Evolutionary conservation across 176 grass and related monocot species (phyloP).

Genomic region (Zoysia pacifica): DNA sequence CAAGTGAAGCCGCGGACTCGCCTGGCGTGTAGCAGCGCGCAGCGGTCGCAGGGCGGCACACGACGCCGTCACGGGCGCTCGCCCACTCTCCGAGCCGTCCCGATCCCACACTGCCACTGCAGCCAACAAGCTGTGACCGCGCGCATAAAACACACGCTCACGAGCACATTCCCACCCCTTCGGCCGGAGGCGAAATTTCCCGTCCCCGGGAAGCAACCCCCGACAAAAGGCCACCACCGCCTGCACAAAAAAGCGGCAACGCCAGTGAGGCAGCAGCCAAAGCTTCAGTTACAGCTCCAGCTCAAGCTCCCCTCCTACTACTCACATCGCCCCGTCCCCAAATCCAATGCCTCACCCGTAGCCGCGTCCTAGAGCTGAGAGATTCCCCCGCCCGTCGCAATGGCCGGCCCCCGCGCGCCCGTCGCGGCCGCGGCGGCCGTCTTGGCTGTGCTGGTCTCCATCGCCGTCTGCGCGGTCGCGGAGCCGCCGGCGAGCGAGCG

Average conservation of each 20-base stretch:
- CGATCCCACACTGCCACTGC: too few relatives aligned
- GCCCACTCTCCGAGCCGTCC: neutral
- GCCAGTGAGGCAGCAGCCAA: neutral
- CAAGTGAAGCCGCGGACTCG: too few relatives aligned
- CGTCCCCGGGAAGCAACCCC: neutral
- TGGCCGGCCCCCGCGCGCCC: constrained; percentile 21
- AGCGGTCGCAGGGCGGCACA: constrained; percentile 1
- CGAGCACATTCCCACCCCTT: neutral
- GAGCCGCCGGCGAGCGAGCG: constrained; percentile 66
- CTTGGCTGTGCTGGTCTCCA: neutral
- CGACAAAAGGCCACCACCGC: neutral
- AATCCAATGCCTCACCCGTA: constrained; percentile 28
- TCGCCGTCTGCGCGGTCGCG: constrained; percentile 2
- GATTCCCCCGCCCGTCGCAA: neutral
- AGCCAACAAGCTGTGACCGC: neutral
- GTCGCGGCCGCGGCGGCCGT: neutral
- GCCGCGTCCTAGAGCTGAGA: neutral
- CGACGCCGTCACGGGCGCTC: constrained; percentile 59
- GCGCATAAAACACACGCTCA: constrained; percentile 37
- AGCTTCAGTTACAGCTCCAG: neutral
- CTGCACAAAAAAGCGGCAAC: constrained; percentile 6
- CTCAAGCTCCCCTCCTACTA: neutral
- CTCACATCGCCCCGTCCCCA: neutral
- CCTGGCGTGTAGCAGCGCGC: neutral
- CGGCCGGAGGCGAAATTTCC: neutral